Evolutionary conservation across 441 rosid genomes (phyloP).

Genomic region (Populus hybrid): DNA sequence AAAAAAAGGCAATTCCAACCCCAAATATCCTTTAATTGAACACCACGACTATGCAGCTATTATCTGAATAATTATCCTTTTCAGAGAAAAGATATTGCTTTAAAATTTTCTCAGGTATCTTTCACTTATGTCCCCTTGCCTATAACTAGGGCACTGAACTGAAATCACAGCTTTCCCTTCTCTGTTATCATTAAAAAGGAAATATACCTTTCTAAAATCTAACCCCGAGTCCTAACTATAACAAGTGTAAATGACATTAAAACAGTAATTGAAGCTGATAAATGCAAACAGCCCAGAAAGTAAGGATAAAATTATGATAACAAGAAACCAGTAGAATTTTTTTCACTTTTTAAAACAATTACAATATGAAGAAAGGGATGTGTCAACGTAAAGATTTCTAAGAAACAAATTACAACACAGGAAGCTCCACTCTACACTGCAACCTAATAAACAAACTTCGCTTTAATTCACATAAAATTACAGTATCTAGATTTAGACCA

Average conservation of each 20-base stretch:
- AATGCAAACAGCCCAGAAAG: not conserved
- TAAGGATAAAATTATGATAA: not conserved
- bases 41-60: not conserved
- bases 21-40: not conserved
- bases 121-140: not conserved
- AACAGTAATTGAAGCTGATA: not conserved
- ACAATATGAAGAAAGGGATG: not conserved
- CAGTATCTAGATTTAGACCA: not conserved
- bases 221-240: not conserved
- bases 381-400: not conserved
- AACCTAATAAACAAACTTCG: not conserved
- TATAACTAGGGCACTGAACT: not conserved
- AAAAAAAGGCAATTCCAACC: not conserved
- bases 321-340: not conserved
- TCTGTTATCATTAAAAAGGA: not conserved
- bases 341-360: not conserved
- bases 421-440: not conserved
- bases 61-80: not conserved
- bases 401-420: not conserved
- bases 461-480: not conserved
- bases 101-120: not conserved
- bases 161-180: not conserved
- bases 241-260: not conserved
- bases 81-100: not conserved
- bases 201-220: not conserved